Evolutionary conservation across 1,284 basidiomycete species (phyloP).

Genomic region (Anthracocystis panici-leucophaei): DNA sequence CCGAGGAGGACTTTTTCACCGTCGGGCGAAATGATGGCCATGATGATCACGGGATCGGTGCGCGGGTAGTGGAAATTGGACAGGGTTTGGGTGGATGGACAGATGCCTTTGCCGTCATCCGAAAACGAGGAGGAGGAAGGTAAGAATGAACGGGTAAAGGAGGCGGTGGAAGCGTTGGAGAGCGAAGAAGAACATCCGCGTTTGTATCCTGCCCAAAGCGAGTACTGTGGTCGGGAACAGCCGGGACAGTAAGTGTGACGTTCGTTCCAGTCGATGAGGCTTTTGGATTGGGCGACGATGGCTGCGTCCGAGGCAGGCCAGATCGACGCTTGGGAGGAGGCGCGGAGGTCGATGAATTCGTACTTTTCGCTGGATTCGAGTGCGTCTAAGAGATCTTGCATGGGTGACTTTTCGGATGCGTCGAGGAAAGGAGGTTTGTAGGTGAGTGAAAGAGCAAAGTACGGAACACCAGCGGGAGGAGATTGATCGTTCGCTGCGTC

Average conservation of each 20-base stretch:
- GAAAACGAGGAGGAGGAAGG: constrained; percentile 12
- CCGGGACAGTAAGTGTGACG: constrained; percentile 82
- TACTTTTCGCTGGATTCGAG: constrained; percentile 34
- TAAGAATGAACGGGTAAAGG: constrained; percentile 29
- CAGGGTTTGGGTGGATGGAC: constrained; percentile 45
- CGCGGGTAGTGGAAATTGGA: constrained; percentile 65
- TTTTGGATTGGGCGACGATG: constrained; percentile 60
- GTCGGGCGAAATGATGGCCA: constrained; percentile 83
- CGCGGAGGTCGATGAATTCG: constrained; percentile 64
- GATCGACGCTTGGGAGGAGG: constrained; percentile 39
- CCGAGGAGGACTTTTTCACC: constrained; percentile 87
- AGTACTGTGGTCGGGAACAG: constrained; percentile 85
- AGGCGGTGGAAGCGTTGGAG: constrained; percentile 40
- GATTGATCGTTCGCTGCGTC: constrained; percentile 13
- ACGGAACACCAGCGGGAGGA: constrained; percentile 56
- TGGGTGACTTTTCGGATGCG: constrained; percentile 17
- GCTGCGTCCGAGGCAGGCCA: constrained; percentile 58
- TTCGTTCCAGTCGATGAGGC: constrained; percentile 67
- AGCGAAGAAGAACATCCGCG: constrained; percentile 75
- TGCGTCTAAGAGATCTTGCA: constrained; percentile 33
- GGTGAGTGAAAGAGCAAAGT: constrained; percentile 66
- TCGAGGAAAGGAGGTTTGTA: constrained; percentile 33
- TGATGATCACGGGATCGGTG: constrained; percentile 81
- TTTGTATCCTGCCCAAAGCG: constrained; percentile 97
- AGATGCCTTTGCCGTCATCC: constrained; percentile 43